These are phyloP conservation scores for Elongisporangium undulatum DNA, from an alignment of 352 stramenopile genomes.

Conservation along the genomic window DNA sequence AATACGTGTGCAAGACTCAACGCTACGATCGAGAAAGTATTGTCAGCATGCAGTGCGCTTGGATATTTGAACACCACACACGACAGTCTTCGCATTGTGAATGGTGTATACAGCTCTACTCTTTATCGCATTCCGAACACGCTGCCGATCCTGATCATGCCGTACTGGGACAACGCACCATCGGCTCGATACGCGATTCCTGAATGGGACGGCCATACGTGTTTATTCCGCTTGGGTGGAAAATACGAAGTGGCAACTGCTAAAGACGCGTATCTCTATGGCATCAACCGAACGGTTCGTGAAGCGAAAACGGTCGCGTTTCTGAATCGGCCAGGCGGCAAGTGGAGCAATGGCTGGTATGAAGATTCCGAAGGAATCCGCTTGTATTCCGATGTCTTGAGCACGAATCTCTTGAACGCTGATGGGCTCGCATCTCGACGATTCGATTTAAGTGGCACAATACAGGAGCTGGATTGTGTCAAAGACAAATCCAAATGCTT, in stretches of 20 bases:
- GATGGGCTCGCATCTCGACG: conserved; percentile 16
- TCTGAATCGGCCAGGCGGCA: conserved; percentile 3
- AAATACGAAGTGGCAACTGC: conserved; percentile 10
- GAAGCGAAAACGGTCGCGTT: conserved; percentile 13
- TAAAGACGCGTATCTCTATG: background rate
- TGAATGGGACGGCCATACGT: conserved; percentile 21
- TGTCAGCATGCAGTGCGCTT: too few species aligned
- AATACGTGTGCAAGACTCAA: too few species aligned
- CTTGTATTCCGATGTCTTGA: conserved; percentile 26
- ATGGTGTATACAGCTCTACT: conserved; percentile 16
- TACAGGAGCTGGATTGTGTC: background rate
- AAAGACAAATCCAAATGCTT: conserved; percentile 5
- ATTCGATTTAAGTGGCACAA: conserved; percentile 16
- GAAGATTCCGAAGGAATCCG: background rate
- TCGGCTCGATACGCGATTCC: conserved; percentile 19
- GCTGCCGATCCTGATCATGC: conserved; percentile 34
- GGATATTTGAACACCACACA: too few species aligned
- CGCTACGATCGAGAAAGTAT: too few species aligned
- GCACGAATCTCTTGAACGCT: conserved; percentile 13
- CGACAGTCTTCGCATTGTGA: conserved; percentile 14
- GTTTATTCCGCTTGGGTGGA: conserved; percentile 17
- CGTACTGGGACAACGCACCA: conserved; percentile 28
- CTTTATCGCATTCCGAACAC: conserved; percentile 16
- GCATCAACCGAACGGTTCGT: conserved; percentile 1
- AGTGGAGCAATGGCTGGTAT: conserved; percentile 16